Conservation (phyloP, 352 stramenopile genomes). For the Peronospora farinosa region DNA sequence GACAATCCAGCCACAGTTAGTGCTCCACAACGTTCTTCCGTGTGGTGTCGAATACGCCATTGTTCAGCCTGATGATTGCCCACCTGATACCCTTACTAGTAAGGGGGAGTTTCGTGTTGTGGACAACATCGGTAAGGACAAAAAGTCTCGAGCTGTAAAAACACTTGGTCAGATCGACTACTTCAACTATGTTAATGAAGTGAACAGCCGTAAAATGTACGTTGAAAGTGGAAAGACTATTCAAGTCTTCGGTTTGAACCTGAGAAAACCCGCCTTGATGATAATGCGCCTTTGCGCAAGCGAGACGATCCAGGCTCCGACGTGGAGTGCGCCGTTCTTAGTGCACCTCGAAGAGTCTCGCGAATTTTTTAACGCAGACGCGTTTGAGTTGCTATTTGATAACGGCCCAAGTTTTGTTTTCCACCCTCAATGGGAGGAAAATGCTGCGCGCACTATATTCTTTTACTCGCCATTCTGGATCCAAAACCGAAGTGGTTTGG, state of each 20-base stretch:
- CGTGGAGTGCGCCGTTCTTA: conserved; percentile 60
- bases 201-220: conserved; percentile 68
- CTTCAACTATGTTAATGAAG: conserved; percentile 67
- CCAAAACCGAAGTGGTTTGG: conserved; percentile 75
- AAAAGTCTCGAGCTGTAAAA: conserved; percentile 41
- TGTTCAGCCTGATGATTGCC: conserved; percentile 73
- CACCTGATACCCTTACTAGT: conserved; percentile 43
- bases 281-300: conserved; percentile 64
- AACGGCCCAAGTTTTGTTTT: conserved; percentile 59
- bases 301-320: conserved; percentile 36
- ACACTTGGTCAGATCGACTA: conserved; percentile 52
- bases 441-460: conserved; percentile 52
- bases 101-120: conserved; percentile 51
- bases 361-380: conserved; percentile 41
- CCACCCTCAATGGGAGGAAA: conserved; percentile 58
- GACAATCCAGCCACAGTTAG: conserved; percentile 74
- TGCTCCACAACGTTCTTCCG: conserved; percentile 77
- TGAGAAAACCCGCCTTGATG: conserved; percentile 68
- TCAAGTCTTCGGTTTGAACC: conserved; percentile 73
- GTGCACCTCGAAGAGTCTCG: conserved; percentile 49
- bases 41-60: conserved; percentile 81
- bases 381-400: conserved; percentile 59
- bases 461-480: conserved; percentile 81
- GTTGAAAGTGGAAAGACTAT: conserved; percentile 76
- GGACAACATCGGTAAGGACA: conserved; percentile 31